These are phyloP conservation scores for Eucalyptus erythrocorys DNA, from an alignment of 345 rosid genomes.

Conservation along the genomic window DNA sequence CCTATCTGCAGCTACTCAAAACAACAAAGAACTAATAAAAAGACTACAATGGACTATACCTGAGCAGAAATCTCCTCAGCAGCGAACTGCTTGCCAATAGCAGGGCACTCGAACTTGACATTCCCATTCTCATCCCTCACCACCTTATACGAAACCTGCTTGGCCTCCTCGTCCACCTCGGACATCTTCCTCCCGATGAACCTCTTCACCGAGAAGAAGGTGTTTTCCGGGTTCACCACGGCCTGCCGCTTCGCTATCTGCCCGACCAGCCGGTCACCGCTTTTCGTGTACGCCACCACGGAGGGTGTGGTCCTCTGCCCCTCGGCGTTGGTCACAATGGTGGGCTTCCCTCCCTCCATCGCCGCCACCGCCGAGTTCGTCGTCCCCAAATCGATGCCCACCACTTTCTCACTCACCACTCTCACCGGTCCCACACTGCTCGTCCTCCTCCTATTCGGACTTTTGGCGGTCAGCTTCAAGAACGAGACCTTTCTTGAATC, in stretches of 20 bases:
- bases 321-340: constrained; percentile 90
- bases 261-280: constrained; percentile 85
- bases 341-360: constrained; percentile 99
- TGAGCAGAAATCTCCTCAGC: constrained; percentile 99
- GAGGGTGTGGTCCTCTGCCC: constrained; percentile 99
- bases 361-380: constrained; percentile 99
- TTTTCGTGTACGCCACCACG: constrained; percentile 84
- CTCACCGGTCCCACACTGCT: constrained; percentile 40
- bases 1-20: background rate
- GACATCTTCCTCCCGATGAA: constrained; percentile 97
- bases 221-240: constrained; percentile 93
- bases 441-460: background rate
- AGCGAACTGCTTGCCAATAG: constrained; percentile 81
- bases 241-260: constrained; percentile 99
- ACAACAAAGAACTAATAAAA: background rate
- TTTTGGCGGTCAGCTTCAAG: constrained; percentile 44
- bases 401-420: constrained; percentile 79
- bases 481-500: constrained; percentile 14
- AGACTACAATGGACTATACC: constrained; percentile 22
- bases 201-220: constrained; percentile 97
- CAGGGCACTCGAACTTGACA: constrained; percentile 93
- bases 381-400: constrained; percentile 94
- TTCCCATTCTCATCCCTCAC: constrained; percentile 86
- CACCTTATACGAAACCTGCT: constrained; percentile 85
- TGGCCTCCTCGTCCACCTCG: constrained; percentile 93